Evolutionary conservation across 192 early-diverging fungal species (phyloP).

Genomic region (Dissophora globulifera): DNA sequence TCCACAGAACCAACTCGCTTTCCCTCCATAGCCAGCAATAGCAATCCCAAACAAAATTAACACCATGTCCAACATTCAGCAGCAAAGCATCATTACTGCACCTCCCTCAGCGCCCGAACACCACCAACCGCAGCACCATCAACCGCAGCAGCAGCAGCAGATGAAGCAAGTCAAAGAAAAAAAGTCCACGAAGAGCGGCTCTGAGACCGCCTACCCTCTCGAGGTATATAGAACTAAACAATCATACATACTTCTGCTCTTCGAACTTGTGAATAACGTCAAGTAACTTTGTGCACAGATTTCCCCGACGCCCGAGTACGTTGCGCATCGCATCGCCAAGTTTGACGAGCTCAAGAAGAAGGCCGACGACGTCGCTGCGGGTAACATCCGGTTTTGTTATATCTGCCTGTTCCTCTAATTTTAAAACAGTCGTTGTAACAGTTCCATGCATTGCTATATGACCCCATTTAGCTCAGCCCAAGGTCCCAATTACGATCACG

Average conservation of each 20-base stretch:
- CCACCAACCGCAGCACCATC: no score
- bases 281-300: no score
- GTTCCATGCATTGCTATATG: no score
- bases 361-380: conserved; percentile 25
- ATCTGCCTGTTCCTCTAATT: no score
- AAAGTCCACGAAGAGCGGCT: conserved; percentile 18
- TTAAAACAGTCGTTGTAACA: no score
- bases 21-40: no score
- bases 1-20: no score
- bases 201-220: conserved; percentile 16
- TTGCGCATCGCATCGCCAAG: conserved; percentile 72
- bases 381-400: no score
- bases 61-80: neutral
- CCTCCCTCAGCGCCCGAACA: neutral
- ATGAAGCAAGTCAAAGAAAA: conserved; percentile 8
- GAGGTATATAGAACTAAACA: conserved; percentile 12
- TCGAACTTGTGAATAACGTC: no score
- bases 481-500: conserved; percentile 79
- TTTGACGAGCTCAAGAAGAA: conserved; percentile 45
- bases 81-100: neutral
- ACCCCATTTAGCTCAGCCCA: conserved; percentile 83
- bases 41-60: no score
- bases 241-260: no score
- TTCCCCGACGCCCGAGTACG: conserved; percentile 76
- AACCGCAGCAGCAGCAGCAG: neutral